Base-by-base conservation (phyloP, 2,329 filamentous ascomycete species). In the Didymella pomorum region DNA sequence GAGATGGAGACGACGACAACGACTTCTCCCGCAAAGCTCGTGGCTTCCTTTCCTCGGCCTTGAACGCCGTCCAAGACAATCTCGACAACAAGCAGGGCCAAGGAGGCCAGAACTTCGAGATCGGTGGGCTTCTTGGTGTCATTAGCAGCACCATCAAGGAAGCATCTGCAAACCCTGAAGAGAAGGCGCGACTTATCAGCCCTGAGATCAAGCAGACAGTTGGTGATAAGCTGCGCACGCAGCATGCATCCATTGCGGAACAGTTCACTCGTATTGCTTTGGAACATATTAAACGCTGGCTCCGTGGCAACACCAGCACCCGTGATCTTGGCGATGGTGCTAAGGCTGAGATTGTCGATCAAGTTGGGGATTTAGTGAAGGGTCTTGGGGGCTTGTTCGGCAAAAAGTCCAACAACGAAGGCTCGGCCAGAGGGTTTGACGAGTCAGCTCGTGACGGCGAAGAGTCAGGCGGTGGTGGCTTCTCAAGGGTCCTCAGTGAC, bases 271-370 rank as follows among this genome's bases (percentile, higher is more conserved):
- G 61, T 1, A 70, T 72, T 21, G 70, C 70, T 0, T 52, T 72
- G 9, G 70, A 71, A 8, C 70, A 72, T 46, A 70, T 72, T 60
- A 72, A 72, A 56, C 69, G 70, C 46, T 72, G 70, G 70, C 59
- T 72, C 10, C 68, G 70, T 47, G 70, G 70, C 3, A 72, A 72
- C 47, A 72, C 69, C 7, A 72, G 68, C 39, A 64, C 69, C 1
- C 68, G 70, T 3, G 70, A 72, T 47, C 49, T 72, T 23, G 69
- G 70, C 11, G 70, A 72, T 28, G 70, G 70, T 28, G 68, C 69
- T 2, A 72, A 69, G 47, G 70, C 64, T 20, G 70, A 72, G 57
- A 69, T 73, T 37, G 66, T 59, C 50, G 67, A 72, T 29, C 68
- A 72, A 51, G 68, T 72, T 8, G 62, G 64, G 11, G 68, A 65